A percentile compares a stretch with the other conserved stretches of the same genome.
Conservation (phyloP, 352 stramenopile genomes). For the Thraustochytrium sp. region DNA sequence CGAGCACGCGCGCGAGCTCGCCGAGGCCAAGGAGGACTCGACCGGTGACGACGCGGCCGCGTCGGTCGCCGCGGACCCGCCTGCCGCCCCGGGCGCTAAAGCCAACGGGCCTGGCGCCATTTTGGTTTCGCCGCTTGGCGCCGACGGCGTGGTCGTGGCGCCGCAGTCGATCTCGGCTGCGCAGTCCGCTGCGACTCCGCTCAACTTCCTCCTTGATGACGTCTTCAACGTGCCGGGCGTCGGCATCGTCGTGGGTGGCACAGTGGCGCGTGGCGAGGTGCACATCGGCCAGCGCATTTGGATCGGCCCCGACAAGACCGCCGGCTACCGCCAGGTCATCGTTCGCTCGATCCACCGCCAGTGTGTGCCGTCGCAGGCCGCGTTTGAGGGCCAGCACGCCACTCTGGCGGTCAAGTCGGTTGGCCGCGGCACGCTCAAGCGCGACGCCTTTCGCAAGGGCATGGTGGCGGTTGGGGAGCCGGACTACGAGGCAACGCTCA, state of each 20-base stretch:
- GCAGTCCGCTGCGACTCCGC: conserved; percentile 36
- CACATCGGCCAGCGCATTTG: conserved; percentile 62
- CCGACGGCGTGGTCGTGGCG: neutral
- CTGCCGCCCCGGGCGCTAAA: neutral
- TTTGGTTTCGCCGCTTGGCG: neutral
- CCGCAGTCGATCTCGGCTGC: conserved; percentile 33
- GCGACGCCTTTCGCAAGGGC: conserved; percentile 51
- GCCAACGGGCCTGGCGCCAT: neutral
- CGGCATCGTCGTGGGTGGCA: conserved; percentile 84
- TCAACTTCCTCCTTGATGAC: conserved; percentile 61
- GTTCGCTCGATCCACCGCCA: conserved; percentile 79
- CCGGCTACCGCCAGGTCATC: conserved; percentile 62
- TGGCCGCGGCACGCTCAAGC: neutral
- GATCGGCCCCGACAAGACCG: conserved; percentile 78
- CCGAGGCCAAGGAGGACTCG: no score
- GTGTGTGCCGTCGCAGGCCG: conserved; percentile 56
- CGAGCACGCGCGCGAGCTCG: neutral
- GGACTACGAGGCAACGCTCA: conserved; percentile 59
- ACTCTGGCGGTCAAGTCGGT: conserved; percentile 35
- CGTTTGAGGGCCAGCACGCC: conserved; percentile 23
- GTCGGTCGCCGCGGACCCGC: neutral
- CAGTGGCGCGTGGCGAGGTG: conserved; percentile 81
- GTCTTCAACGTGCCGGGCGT: conserved; percentile 83
- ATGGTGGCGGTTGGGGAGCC: conserved; percentile 79
- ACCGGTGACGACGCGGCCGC: no score